Conservation (phyloP, 2,329 filamentous ascomycete species). For the Penicillium oxalicum region DNA sequence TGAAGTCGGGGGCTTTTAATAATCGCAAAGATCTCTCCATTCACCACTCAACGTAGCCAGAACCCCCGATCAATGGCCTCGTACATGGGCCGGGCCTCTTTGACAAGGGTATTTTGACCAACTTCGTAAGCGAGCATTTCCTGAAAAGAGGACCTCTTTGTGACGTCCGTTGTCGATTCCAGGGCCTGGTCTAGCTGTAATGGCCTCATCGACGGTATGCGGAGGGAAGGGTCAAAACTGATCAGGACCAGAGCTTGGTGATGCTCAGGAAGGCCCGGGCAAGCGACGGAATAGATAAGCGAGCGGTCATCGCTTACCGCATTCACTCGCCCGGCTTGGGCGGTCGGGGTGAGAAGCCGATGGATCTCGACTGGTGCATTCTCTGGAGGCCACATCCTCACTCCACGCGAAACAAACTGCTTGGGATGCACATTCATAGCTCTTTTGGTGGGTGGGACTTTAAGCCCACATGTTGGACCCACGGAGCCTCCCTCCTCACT, state of each 20-base stretch:
- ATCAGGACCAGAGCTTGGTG: constrained; percentile 34
- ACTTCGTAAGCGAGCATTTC: neutral
- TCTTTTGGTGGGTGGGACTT: constrained; percentile 22
- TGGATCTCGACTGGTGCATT: constrained; percentile 34
- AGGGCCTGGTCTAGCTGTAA: neutral
- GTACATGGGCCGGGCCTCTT: neutral
- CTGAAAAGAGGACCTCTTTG: no score
- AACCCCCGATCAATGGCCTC: neutral
- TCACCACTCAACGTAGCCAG: neutral
- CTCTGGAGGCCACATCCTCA: constrained; percentile 39
- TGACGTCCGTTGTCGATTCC: no score
- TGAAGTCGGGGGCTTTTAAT: no score
- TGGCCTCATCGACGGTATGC: constrained; percentile 6
- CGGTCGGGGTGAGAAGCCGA: constrained; percentile 36
- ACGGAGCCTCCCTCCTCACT: constrained; percentile 30
- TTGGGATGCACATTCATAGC: constrained; percentile 28
- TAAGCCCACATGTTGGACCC: constrained; percentile 24
- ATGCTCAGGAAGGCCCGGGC: constrained; percentile 15
- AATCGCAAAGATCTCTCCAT: no score
- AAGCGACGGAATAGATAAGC: constrained; percentile 36
- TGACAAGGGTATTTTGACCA: neutral
- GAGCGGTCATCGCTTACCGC: constrained; percentile 37
- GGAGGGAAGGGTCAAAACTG: constrained; percentile 36
- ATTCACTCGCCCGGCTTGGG: constrained; percentile 28
- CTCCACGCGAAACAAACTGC: constrained; percentile 34